Evolutionary conservation across 2,329 filamentous ascomycete species (phyloP).

Genomic region (Leptographium radiaticola): DNA sequence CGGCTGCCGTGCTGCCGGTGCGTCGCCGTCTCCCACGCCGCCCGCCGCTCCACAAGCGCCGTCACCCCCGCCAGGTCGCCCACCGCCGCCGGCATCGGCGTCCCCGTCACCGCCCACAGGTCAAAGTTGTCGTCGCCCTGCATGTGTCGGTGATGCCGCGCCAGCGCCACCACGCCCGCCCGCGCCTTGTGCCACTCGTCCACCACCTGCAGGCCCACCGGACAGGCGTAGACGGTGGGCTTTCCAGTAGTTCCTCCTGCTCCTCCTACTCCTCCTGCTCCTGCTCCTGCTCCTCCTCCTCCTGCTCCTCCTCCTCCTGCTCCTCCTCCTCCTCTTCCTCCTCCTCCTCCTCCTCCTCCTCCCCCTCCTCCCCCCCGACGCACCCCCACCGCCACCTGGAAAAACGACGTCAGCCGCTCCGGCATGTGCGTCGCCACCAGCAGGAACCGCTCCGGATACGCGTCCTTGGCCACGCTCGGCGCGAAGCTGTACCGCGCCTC

Average conservation of each 20-base stretch:
- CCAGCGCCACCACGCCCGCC: slow-evolving; percentile 7
- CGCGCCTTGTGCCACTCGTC: slow-evolving; percentile 14
- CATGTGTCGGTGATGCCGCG: slow-evolving; percentile 10
- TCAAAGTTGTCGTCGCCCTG: slow-evolving; percentile 7
- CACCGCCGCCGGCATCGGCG: slow-evolving; percentile 11
- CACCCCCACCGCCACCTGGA: slow-evolving; percentile 10
- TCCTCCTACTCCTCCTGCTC: no score
- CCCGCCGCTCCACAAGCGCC: slow-evolving; percentile 9
- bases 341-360: no score
- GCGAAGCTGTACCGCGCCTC: slow-evolving; percentile 6
- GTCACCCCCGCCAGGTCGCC: slow-evolving; percentile 10
- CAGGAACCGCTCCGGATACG: slow-evolving; percentile 13
- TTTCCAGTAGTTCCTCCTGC: no score
- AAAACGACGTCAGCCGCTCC: slow-evolving; percentile 9
- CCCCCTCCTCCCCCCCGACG: no score
- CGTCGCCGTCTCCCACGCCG: slow-evolving; percentile 7
- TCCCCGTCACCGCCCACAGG: slow-evolving; percentile 15
- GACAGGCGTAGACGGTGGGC: slow-evolving; percentile 13
- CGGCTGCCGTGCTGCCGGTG: slow-evolving; percentile 8
- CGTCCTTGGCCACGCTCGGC: slow-evolving; percentile 9
- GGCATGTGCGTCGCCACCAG: slow-evolving; percentile 11
- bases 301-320: no score
- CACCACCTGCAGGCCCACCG: slow-evolving; percentile 13
- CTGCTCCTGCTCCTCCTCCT: no score
- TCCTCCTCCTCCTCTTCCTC: no score